Evolutionary conservation across 331 rosid species (phyloP), one percentile per base, ranked within the genome.

Genomic region (Acacia pycnantha): DNA sequence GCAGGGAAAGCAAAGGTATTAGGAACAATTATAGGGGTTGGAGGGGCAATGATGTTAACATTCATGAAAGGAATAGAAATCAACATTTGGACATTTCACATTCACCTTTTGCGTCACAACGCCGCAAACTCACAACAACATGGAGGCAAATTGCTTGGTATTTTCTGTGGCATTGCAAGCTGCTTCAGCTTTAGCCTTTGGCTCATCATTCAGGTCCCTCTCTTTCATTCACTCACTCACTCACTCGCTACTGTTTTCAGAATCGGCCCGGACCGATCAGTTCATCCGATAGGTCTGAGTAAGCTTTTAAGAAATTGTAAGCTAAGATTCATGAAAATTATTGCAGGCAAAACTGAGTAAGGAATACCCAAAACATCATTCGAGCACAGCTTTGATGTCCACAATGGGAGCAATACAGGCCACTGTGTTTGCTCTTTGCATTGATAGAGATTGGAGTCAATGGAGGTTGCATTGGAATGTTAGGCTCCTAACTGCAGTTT

Each of bases 31-130:
- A 33, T 81, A 43, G 95, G 98, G 72, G 86, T 95, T 21, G 92
- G 94, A 68, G 98, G 98, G 76, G 96, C 98, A 44, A 90, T 92
- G 93, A 3, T 92, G 50, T 68, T 95, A 27, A 92, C 93, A 0
- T 88, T 93, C 65, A 41, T 89, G 75, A 93, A 79, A 80, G 90
- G 88, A 3, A 31, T 54, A 26, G 74, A 85, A 69, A 66, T 87
- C 19, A 10, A 87, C 72, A 82, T 85, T 0, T 87, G 88, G 88
- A 79, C 88, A 1, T 84, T 85, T 71, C 90, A 87, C 70, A 61
- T 87, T 67, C 75, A 85, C 81, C 85, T 87, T 31, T 21, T 87
- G 85, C 81, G 76, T 82, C 83, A 80, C 56, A 22, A 24, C 12
- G 22, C 33, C 1, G 4, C 33, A 59, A 73, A 82, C 64, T 82